A percentile compares a stretch with the other conserved stretches of the same genome.
These are phyloP conservation scores for Moesziomyces sp. DNA, from an alignment of 1,284 basidiomycete genomes.

Conservation along the genomic window DNA sequence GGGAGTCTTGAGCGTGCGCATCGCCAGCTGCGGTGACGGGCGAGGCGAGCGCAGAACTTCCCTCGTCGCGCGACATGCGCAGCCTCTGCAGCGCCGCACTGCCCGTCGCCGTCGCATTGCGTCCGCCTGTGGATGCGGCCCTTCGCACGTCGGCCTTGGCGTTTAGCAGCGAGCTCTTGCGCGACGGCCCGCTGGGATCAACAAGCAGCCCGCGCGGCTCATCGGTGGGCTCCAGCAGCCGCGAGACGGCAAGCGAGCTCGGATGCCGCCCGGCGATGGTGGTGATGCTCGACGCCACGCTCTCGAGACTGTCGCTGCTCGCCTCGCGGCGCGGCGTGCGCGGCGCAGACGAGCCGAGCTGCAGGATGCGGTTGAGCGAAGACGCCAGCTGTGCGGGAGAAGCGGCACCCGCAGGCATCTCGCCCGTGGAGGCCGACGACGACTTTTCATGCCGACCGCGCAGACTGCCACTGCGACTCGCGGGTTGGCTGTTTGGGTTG, in stretches of 20 bases:
- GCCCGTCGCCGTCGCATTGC: conserved; percentile 12
- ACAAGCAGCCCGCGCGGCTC: conserved; percentile 37
- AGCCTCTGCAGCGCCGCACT: conserved; percentile 6
- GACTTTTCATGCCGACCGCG: conserved; percentile 27
- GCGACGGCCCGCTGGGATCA: conserved; percentile 2
- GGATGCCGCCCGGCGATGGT: conserved; percentile 48
- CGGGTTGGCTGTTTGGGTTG: conserved; percentile 28
- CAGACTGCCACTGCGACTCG: conserved; percentile 47
- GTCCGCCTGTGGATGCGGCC: conserved; percentile 24
- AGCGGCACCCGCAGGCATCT: conserved; percentile 5
- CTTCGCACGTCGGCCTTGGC: conserved; percentile 19
- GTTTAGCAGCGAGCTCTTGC: conserved; percentile 14
- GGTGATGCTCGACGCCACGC: conserved; percentile 55
- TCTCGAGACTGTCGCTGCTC: conserved; percentile 56
- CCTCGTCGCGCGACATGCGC: conserved; percentile 2
- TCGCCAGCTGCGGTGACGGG: background rate
- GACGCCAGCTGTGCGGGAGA: conserved; percentile 17
- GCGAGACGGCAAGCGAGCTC: conserved; percentile 23
- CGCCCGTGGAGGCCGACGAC: background rate
- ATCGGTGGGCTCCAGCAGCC: conserved; percentile 47
- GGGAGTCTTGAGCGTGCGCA: background rate
- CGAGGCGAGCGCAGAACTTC: background rate
- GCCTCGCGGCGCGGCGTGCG: conserved; percentile 21
- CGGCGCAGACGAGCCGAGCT: conserved; percentile 1
- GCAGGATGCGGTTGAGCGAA: conserved; percentile 18